Conservation (phyloP, 306 rosid species). For the Oxytropis ochrocephala region DNA sequence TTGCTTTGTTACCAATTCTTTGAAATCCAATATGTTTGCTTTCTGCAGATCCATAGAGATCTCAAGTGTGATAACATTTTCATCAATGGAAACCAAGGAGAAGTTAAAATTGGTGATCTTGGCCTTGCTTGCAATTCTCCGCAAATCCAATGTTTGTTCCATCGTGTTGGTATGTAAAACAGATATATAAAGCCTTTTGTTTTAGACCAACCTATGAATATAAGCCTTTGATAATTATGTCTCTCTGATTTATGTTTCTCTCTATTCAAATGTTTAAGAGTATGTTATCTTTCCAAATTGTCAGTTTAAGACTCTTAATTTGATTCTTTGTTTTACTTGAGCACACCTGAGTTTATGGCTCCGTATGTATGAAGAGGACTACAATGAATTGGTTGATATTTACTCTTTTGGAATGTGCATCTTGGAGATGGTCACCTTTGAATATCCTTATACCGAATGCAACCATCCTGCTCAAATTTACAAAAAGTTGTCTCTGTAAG, state of each 20-base stretch:
- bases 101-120: slow-evolving; percentile 97
- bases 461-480: slow-evolving; percentile 88
- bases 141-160: slow-evolving; percentile 73
- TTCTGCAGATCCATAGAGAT: slow-evolving; percentile 96
- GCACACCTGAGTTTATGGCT: slow-evolving; percentile 99
- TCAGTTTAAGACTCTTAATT: not conserved
- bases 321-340: slow-evolving; percentile 21
- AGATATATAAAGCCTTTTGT: slow-evolving; percentile 9
- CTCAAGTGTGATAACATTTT: slow-evolving; percentile 97
- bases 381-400: slow-evolving; percentile 90
- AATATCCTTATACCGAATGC: slow-evolving; percentile 97
- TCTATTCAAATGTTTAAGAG: not conserved
- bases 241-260: not conserved
- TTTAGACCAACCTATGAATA: slow-evolving; percentile 6
- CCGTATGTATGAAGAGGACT: slow-evolving; percentile 96
- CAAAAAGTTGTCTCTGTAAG: slow-evolving; percentile 84
- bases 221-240: not conserved
- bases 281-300: not conserved
- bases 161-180: slow-evolving; percentile 73
- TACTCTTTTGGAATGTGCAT: slow-evolving; percentile 98
- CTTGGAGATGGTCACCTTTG: slow-evolving; percentile 94
- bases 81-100: slow-evolving; percentile 96
- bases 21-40: no score
- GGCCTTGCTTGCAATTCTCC: slow-evolving; percentile 92
- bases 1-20: no score